Base-by-base conservation (phyloP, 148 eudicot species). In the Spergularia marina region DNA sequence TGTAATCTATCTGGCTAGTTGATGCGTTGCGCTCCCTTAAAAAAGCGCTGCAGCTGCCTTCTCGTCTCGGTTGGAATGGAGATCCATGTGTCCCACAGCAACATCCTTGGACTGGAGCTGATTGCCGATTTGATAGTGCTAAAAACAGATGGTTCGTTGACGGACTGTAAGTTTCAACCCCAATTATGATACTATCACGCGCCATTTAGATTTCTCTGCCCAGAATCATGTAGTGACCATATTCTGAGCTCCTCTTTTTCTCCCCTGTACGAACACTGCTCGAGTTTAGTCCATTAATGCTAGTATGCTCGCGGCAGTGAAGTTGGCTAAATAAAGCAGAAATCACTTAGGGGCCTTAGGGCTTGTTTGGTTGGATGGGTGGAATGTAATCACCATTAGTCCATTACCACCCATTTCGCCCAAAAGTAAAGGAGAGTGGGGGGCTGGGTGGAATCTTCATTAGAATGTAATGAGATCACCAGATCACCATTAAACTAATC, bases 31-130 rank as follows among this genome's bases (percentile, higher is more conserved):
- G 85, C 71, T 78, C 84, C 10, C 74, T 96, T 57, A 92, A 91
- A 82, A 87, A 78, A 12, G 83, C 97, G 12, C 78, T 96, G 69
- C 91, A 89, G 64, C 99, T 96, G 83, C 99, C 99, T 75, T 91
- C 80, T 74, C 97, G 99, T 70, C 87, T 96, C 55, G 99, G 99
- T 60, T 96, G 99, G 99, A 96, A 92, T 85, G 99, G 99, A 68
- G 99, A 96, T 87, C 99, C 99, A 68, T 96, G 99, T 87, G 97
- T 91, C 47, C 99, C 99, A 4, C 94, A 89, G 62, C 94, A 90
- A 78, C 99, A 96, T 85, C 98, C 99, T 40, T 96, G 99, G 99
- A 91, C 79, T 76, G 99, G 99, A 84, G 94, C 89, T 62, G 90
- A 96, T 85, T 96, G 99, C 75, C 94, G 83, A 18, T 96, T 77